Conservation (phyloP, 441 rosid species). For the Erodium texanum region DNA sequence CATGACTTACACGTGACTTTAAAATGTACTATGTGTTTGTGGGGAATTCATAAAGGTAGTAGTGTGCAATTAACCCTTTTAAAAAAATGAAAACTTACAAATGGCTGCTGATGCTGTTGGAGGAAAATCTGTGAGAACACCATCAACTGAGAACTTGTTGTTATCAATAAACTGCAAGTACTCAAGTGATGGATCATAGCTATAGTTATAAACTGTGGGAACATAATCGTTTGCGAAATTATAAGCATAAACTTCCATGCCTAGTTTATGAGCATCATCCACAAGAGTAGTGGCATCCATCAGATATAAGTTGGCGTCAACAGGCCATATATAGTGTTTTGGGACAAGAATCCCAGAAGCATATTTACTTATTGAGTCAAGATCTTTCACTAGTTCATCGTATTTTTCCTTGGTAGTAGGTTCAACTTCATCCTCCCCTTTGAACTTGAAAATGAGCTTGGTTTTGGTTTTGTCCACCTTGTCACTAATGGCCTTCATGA, state of each 20-base stretch:
- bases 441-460: slow-evolving; percentile 48
- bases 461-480: slow-evolving; percentile 36
- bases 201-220: slow-evolving; percentile 43
- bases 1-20: no score
- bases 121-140: slow-evolving; percentile 72
- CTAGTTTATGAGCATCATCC: slow-evolving; percentile 61
- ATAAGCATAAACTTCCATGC: slow-evolving; percentile 61
- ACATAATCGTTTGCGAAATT: slow-evolving; percentile 66
- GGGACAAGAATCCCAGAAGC: slow-evolving; percentile 77
- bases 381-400: slow-evolving; percentile 35
- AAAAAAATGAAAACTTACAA: slow-evolving; percentile 30
- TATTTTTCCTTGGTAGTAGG: slow-evolving; percentile 61
- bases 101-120: slow-evolving; percentile 66
- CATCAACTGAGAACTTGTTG: slow-evolving; percentile 59
- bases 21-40: no score
- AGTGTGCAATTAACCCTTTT: no score
- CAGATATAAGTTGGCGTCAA: slow-evolving; percentile 36
- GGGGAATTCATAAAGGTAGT: no score
- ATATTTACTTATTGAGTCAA: slow-evolving; percentile 43
- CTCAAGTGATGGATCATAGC: slow-evolving; percentile 63
- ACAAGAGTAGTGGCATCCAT: slow-evolving; percentile 52
- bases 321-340: slow-evolving; percentile 62
- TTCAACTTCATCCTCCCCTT: slow-evolving; percentile 39
- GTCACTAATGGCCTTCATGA: slow-evolving; percentile 46
- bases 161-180: slow-evolving; percentile 56